These are phyloP conservation scores for Lepidium africanum DNA, from an alignment of 345 rosid species.

Conservation along the genomic window DNA sequence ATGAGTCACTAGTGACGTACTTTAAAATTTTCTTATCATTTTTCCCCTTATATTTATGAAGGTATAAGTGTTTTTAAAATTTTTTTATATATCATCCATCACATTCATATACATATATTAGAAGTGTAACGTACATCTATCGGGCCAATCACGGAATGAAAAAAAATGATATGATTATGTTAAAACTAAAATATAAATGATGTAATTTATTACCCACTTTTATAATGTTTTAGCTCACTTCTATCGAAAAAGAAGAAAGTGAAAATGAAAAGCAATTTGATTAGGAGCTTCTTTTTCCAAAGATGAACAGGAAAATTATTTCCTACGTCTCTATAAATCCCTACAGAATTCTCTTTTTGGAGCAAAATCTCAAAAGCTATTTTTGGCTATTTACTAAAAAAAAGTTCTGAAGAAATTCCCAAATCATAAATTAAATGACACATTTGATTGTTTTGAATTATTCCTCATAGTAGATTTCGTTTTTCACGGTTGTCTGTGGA, in stretches of 20 bases:
- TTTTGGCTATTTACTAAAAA: too few species aligned
- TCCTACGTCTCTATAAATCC: not conserved
- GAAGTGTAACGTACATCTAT: not conserved
- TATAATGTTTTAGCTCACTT: not conserved
- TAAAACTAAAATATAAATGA: not conserved
- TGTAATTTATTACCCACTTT: too few species aligned
- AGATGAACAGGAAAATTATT: not conserved
- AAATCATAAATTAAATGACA: not conserved
- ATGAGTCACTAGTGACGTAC: slow-evolving; percentile 13
- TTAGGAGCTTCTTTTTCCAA: slow-evolving; percentile 11
- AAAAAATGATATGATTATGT: not conserved
- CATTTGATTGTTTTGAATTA: not conserved
- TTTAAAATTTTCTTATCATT: not conserved
- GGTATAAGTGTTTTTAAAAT: not conserved
- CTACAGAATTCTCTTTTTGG: not conserved
- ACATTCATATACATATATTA: too few species aligned
- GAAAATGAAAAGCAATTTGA: slow-evolving; percentile 24
- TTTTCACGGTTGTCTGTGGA: too few species aligned
- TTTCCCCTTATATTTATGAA: not conserved
- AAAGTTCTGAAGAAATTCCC: too few species aligned
- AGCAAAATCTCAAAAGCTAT: not conserved
- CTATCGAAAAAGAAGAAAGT: slow-evolving; percentile 18
- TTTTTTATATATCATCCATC: not conserved
- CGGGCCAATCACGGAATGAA: not conserved
- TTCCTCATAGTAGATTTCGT: too few species aligned